Evolutionary conservation across 805 yeast species (phyloP), one percentile per base, ranked within the genome.

Genomic region (Cyberlindnera sargentensis): DNA sequence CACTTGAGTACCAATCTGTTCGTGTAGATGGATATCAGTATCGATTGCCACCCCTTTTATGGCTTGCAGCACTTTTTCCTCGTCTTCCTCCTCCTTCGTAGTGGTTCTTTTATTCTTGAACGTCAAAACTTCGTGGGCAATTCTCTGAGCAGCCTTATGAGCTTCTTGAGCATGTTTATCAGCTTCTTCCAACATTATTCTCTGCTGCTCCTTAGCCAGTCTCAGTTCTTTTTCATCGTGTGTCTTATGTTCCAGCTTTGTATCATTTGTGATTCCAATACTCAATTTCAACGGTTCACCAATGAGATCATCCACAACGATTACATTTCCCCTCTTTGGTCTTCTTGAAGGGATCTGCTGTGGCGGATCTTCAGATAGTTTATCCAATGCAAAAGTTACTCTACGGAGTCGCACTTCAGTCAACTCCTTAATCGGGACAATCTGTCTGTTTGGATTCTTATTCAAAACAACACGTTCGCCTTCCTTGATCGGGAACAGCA

Each of bases 311-410:
- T 82, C 86, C 0, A 90, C 87, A 15, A 76, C 71, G 8, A 75
- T 70, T 24, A 82, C 89, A 56, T 87, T 83, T 6, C 97, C 96
- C 52, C 74, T 72, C 50, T 82, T 71, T 6, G 97, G 96, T 47
- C 72, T 74, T 56, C 95, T 68, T 2, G 95, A 84, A 2, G 97
- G 97, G 47, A 90, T 84, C 59, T 89, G 96, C 57, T 90, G 97
- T 1, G 96, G 95, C 2, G 97, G 97, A 61, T 90, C 96, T 48
- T 70, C 71, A 0, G 71, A 72, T 47, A 88, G 75, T 41, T 82
- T 78, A 40, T 84, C 84, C 4, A 87, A 71, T 0, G 93, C 88
- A 62, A 90, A 90, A 0, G 79, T 73, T 4, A 88, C 95, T 47
- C 90, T 68, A 49, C 76, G 72, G 58, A 85, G 65, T 23, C 57